Percentiles rank a stretch among this genome's conserved stretches.
Evolutionary conservation across 2,329 filamentous ascomycete genomes (phyloP).

Genomic region (Phialophora tarda): DNA sequence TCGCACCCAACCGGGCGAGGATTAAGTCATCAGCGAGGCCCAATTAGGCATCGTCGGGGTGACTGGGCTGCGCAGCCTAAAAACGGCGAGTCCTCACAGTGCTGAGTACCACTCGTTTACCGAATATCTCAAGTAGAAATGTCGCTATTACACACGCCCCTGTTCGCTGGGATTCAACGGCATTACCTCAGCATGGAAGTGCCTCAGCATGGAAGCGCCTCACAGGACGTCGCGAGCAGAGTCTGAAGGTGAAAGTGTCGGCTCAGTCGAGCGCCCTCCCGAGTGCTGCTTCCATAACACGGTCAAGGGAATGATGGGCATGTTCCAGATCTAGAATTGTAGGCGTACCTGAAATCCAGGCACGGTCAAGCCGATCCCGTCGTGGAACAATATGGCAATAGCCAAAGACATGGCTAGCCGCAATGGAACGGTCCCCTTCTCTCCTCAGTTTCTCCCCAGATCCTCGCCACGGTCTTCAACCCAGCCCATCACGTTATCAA

Average conservation of each 20-base stretch:
- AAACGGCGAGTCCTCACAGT: not conserved
- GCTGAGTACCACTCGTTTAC: not conserved
- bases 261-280: too few relatives aligned
- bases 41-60: not conserved
- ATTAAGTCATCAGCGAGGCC: not conserved
- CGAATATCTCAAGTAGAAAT: not conserved
- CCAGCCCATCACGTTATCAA: not conserved
- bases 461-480: not conserved
- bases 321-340: not conserved
- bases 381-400: not conserved
- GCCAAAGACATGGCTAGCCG: conserved; percentile 1
- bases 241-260: not conserved
- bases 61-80: not conserved
- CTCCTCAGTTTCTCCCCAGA: not conserved
- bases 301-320: not conserved
- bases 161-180: not conserved
- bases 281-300: not conserved
- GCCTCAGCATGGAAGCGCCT: not conserved
- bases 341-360: not conserved
- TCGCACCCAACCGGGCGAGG: not conserved
- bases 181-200: not conserved
- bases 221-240: not conserved
- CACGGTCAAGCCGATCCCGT: not conserved
- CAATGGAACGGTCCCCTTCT: not conserved
- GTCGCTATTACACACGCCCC: not conserved